Percentiles rank a stretch among this genome's conserved stretches.
These are phyloP conservation scores for Dothistroma septosporum DNA, from an alignment of 2,329 filamentous ascomycete species.

Conservation along the genomic window DNA sequence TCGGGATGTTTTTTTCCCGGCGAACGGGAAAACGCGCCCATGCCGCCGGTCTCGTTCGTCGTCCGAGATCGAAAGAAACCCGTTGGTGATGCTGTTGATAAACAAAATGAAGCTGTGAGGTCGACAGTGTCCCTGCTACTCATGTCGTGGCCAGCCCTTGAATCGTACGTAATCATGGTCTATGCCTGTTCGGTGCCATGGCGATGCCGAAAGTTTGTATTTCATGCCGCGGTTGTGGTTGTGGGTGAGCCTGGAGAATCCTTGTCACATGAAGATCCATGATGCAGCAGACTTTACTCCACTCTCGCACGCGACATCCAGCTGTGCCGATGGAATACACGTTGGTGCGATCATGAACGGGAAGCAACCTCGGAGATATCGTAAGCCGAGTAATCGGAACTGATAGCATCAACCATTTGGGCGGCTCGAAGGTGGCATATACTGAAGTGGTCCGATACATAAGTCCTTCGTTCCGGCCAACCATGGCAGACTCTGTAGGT, in stretches of 20 bases:
- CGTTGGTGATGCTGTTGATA: background rate
- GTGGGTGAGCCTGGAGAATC: slow-evolving; percentile 4
- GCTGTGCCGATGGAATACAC: background rate
- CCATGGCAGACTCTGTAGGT: slow-evolving; percentile 34
- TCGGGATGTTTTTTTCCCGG: no score
- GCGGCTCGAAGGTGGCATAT: background rate
- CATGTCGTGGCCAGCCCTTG: background rate
- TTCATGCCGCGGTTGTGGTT: slow-evolving; percentile 2
- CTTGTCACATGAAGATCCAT: slow-evolving; percentile 4
- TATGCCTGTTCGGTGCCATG: slow-evolving; percentile 5
- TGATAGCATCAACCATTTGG: background rate
- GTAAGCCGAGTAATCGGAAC: slow-evolving; percentile 4
- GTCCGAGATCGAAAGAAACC: no score
- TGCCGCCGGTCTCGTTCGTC: no score
- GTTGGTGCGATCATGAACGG: background rate
- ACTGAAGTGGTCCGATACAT: background rate
- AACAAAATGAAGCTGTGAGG: background rate
- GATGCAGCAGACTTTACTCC: background rate
- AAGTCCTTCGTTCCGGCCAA: background rate
- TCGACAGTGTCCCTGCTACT: background rate
- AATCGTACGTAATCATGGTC: background rate
- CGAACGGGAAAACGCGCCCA: no score
- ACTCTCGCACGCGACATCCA: slow-evolving; percentile 3
- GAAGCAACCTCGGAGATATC: background rate
- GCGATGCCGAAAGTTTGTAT: background rate